Conservation (phyloP, 805 yeast species). For the Candida endomychidarum region DNA sequence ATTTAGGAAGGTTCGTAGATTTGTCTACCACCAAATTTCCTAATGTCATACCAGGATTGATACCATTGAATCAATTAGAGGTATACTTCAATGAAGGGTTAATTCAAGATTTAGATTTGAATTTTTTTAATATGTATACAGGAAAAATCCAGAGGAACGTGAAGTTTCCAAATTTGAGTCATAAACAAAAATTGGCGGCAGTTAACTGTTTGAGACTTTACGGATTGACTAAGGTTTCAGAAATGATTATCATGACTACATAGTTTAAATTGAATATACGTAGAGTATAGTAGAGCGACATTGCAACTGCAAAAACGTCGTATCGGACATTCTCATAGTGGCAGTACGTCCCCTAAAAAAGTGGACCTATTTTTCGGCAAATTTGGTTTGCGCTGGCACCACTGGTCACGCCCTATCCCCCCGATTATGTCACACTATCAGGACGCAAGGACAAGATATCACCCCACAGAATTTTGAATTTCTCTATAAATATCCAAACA, state of each 20-base stretch:
- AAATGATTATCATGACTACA: constrained; percentile 5
- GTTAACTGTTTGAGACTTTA: constrained; percentile 11
- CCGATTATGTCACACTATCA: constrained; percentile 6
- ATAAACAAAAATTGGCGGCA: constrained; percentile 5
- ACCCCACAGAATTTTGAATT: constrained; percentile 6
- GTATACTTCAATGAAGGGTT: constrained; percentile 4
- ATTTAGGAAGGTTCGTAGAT: constrained; percentile 16
- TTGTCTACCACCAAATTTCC: constrained; percentile 10
- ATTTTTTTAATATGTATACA: constrained; percentile 1
- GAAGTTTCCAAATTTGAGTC: constrained; percentile 3
- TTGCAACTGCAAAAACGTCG: neutral
- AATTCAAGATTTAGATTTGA: neutral
- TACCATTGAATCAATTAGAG: constrained; percentile 14
- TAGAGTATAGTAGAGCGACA: neutral
- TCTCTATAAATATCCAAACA: constrained; percentile 3
- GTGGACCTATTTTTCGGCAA: too few species aligned
- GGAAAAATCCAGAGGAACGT: constrained; percentile 10
- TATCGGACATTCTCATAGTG: too few species aligned
- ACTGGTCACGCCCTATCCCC: neutral
- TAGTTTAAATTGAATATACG: too few species aligned
- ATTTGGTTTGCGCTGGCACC: constrained; percentile 1
- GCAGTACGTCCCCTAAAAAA: neutral
- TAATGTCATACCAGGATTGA: constrained; percentile 13
- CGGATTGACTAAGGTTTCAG: constrained; percentile 7
- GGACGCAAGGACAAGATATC: too few species aligned